Evolutionary conservation across 108 stramenopile genomes (phyloP), one percentile per base, ranked within the genome.

Genomic region (Pseudonitzschia delicatissima): DNA sequence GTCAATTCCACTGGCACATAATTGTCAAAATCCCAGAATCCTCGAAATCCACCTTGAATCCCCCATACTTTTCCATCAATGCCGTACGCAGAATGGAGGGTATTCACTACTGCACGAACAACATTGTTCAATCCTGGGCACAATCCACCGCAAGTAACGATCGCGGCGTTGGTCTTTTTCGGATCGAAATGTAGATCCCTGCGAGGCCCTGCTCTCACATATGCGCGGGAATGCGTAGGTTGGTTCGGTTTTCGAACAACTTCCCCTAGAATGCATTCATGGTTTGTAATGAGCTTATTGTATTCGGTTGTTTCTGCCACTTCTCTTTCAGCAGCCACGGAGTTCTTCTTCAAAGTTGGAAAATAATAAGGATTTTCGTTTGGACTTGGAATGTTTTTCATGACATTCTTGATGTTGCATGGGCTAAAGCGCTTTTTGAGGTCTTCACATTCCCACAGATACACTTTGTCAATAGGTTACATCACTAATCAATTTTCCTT

Each of bases 101-200:
- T 79, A 26, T 88, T 80, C 25, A 91, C 91, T 31, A 99, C 81
- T 71, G 97, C 95, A 18, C 96, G 84, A 65, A 99, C 84, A 31
- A 98, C 95, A 81, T 96, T 96, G 79, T 99, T 99, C 34, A 99
- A 75, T 7, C 98, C 98, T 5, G 98, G 98, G 57, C 96, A 97
- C 25, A 76, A 27, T 11, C 73, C 73, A 36, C 98, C 98, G 78
- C 97, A 98, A 3, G 98, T 99, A 4, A 99, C 96, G 76, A 99
- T 97, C 21, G 96, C 97, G 0, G 96, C 97, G 69, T 89, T 91
- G 7, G 96, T 95, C 3, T 80, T 67, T 32, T 68, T 64, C 8
- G 98, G 97, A 65, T 94, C 77, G 72, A 99, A 99, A 76, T 97
- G 97, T 25, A 97, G 66, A 29, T 72, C 9, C 20, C 57, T 42